phyloP scores from a whole-genome alignment of 2,329 filamentous ascomycete genomes.

The Xylariaceae sp. region DNA sequence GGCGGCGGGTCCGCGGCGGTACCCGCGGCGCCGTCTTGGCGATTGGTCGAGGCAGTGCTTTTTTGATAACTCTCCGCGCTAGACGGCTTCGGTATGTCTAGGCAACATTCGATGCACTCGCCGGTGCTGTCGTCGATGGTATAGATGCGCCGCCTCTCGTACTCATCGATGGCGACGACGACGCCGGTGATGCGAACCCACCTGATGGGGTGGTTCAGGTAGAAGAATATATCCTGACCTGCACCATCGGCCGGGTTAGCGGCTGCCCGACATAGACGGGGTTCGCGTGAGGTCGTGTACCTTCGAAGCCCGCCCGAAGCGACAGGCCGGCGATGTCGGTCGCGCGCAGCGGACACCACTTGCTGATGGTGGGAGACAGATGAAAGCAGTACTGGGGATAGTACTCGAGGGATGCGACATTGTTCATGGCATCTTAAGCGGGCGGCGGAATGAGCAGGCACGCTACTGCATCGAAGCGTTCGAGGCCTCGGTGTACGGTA shows the following conservation, averaged over 20 bases:
- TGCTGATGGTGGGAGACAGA: constrained; percentile 52
- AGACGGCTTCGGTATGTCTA: constrained; percentile 19
- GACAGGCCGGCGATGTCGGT: constrained; percentile 42
- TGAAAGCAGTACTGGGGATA: constrained; percentile 59
- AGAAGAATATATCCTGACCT: constrained; percentile 56
- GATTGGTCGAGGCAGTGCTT: no score
- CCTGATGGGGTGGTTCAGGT: constrained; percentile 67
- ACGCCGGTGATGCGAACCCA: constrained; percentile 66
- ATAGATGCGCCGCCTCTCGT: constrained; percentile 37
- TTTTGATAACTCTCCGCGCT: no score
- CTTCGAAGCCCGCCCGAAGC: constrained; percentile 43
- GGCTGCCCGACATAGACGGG: background rate
- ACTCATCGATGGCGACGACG: constrained; percentile 55
- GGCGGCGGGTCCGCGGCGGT: no score
- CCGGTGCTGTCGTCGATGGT: constrained; percentile 62
- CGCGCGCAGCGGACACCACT: constrained; percentile 50
- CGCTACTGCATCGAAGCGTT: no score
- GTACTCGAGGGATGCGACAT: constrained; percentile 20
- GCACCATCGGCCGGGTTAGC: background rate
- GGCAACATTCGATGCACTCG: constrained; percentile 43
- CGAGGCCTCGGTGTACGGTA: no score
- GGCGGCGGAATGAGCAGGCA: no score
- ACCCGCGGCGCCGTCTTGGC: no score
- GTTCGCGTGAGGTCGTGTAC: constrained; percentile 23
- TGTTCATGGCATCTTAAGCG: constrained; percentile 41